These are phyloP conservation scores for Stylonectria norvegica DNA, from an alignment of 2,329 filamentous ascomycete genomes.

Conservation along the genomic window DNA sequence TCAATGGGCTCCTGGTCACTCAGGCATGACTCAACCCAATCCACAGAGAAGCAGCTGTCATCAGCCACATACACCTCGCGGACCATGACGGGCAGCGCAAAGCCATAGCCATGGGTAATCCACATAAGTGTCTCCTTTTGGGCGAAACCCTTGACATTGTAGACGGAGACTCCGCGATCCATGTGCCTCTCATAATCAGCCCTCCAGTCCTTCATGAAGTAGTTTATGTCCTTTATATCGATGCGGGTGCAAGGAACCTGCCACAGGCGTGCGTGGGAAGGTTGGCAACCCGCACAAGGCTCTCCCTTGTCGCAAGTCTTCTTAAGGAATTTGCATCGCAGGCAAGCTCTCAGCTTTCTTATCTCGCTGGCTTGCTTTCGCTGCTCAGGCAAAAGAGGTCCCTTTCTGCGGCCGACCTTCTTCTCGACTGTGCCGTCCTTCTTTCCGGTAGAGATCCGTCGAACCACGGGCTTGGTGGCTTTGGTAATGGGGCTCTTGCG, in stretches of 20 bases:
- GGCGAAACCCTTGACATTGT: conserved; percentile 85
- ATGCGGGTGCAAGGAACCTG: conserved; percentile 97
- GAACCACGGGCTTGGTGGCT: conserved; percentile 76
- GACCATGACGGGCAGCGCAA: conserved; percentile 87
- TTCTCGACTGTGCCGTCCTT: conserved; percentile 79
- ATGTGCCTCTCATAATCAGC: conserved; percentile 93
- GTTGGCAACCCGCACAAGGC: conserved; percentile 91
- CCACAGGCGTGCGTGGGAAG: conserved; percentile 92
- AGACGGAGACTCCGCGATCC: conserved; percentile 81
- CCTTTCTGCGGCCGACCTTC: conserved; percentile 86
- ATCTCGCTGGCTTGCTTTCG: conserved; percentile 96
- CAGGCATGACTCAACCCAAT: conserved; percentile 84
- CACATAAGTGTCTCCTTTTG: conserved; percentile 71
- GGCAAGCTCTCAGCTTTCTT: conserved; percentile 86
- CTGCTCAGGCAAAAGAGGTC: conserved; percentile 87
- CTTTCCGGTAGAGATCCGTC: conserved; percentile 73
- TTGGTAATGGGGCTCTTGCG: conserved; percentile 79
- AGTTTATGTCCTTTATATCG: conserved; percentile 96
- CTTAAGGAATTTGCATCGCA: conserved; percentile 97
- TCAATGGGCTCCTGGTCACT: conserved; percentile 66
- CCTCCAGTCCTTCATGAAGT: conserved; percentile 99
- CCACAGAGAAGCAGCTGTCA: conserved; percentile 86
- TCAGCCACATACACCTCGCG: conserved; percentile 91
- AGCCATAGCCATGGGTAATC: conserved; percentile 95
- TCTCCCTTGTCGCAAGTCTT: conserved; percentile 99